Conservation (phyloP, 805 yeast genomes). For the Metschnikowia orientalis region DNA sequence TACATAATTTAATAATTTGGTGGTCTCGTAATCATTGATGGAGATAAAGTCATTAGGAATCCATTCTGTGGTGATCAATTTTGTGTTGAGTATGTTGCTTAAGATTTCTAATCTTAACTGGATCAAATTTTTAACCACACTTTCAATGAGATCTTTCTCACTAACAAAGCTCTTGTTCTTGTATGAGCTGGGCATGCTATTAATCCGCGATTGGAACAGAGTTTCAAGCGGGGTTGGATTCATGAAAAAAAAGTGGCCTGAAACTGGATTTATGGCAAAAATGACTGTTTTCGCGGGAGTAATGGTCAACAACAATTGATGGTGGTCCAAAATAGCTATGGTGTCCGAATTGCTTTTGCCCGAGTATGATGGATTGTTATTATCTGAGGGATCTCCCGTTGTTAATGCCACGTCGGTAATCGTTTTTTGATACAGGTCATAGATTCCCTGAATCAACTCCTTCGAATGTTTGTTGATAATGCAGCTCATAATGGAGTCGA, state of each 20-base stretch:
- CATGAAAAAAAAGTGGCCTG: slow-evolving; percentile 38
- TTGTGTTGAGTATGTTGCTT: slow-evolving; percentile 47
- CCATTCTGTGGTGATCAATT: slow-evolving; percentile 69
- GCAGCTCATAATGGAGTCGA: slow-evolving; percentile 32
- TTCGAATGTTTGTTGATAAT: slow-evolving; percentile 39
- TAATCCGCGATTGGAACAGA: slow-evolving; percentile 28
- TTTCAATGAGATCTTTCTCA: slow-evolving; percentile 29
- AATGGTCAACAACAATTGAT: slow-evolving; percentile 32
- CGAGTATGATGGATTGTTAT: too few species aligned
- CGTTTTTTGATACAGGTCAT: slow-evolving; percentile 12
- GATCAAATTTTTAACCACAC: slow-evolving; percentile 34
- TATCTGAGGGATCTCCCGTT: too few species aligned
- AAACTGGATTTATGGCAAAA: slow-evolving; percentile 37
- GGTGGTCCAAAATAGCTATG: slow-evolving; percentile 23
- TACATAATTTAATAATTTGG: slow-evolving; percentile 34
- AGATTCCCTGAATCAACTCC: slow-evolving; percentile 25
- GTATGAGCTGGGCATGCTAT: slow-evolving; percentile 19
- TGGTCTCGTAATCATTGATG: slow-evolving; percentile 45
- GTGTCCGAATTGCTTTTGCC: slow-evolving; percentile 10
- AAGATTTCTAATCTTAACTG: slow-evolving; percentile 47
- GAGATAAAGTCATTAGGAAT: slow-evolving; percentile 51
- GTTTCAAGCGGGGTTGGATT: slow-evolving; percentile 38
- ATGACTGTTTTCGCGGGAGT: slow-evolving; percentile 30
- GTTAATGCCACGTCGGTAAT: too few species aligned
- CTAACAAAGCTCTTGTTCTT: slow-evolving; percentile 22